Base-by-base conservation (phyloP, 2,329 filamentous ascomycete genomes). In the Ophiocordyceps unilateralis region DNA sequence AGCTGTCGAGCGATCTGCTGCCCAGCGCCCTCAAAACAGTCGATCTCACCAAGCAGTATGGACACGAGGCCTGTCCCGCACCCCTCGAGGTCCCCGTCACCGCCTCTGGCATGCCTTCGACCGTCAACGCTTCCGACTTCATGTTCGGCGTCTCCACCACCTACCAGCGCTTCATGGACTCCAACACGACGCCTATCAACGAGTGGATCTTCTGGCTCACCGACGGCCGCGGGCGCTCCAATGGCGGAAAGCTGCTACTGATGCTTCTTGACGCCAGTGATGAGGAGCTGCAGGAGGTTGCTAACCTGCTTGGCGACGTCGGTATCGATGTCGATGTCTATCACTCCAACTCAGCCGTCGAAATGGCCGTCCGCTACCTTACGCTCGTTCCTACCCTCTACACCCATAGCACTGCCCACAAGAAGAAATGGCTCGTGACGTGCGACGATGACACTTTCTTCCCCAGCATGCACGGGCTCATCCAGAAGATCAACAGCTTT, bases 361-460 rank as follows among this genome's bases (percentile, higher is more conserved):
- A 72, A 49, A 76, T 76, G 72, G 72, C 72, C 4, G 69, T 74
- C 38, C 68, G 72, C 44, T 76, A 76, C 50, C 58, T 76, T 20
- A 70, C 67, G 0, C 62, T 76, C 2, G 65, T 74, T 2, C 70
- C 72, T 3, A 67, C 66, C 0, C 57, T 76, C 12, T 76, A 70
- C 57, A 66, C 67, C 42, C 70, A 75, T 48, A 61, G 60, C 2
- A 67, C 68, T 2, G 61, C 68, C 40, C 54, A 52, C 21, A 54
- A 54, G 24, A 72, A 68, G 56, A 74, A 72, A 49, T 80, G 76
- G 76, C 64, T 74, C 1, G 73, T 75, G 14, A 66, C 72, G 14
- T 78, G 76, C 53, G 75, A 80, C 49, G 76, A 80, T 49, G 76
- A 80, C 48, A 80, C 76, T 3, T 79, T 77, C 53, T 79, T 79